Percentiles rank a stretch among this genome's conserved stretches.
Conservation (phyloP, 2,329 filamentous ascomycete species). For the Ophiostoma novo-ulmi region DNA sequence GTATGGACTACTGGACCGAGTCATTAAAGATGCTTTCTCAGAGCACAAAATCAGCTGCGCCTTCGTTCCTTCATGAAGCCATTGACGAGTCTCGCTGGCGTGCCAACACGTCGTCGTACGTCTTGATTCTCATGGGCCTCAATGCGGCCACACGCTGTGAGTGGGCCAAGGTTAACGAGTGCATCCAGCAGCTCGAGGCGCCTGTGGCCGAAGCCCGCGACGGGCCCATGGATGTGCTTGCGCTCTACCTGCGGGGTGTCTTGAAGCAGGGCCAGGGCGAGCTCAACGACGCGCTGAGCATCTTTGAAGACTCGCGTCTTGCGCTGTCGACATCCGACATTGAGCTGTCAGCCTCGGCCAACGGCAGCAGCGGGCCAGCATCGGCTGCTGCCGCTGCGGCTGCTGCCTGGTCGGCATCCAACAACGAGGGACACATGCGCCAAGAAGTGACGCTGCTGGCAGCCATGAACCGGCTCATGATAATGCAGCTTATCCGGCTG, state of each 20-base stretch:
- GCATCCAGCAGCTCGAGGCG: slow-evolving; percentile 49
- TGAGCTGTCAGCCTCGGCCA: neutral
- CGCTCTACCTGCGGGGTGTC: slow-evolving; percentile 68
- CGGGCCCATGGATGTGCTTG: slow-evolving; percentile 49
- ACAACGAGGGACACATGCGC: slow-evolving; percentile 38
- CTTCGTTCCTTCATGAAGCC: slow-evolving; percentile 51
- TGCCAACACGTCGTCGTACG: slow-evolving; percentile 59
- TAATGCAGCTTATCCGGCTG: slow-evolving; percentile 59
- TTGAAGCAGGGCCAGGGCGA: slow-evolving; percentile 74
- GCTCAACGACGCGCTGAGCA: slow-evolving; percentile 59
- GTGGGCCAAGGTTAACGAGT: slow-evolving; percentile 59
- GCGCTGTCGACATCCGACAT: slow-evolving; percentile 36
- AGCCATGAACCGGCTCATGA: slow-evolving; percentile 64
- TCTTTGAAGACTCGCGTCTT: slow-evolving; percentile 61
- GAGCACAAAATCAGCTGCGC: slow-evolving; percentile 33
- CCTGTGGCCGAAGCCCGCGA: slow-evolving; percentile 40
- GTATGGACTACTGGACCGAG: slow-evolving; percentile 40
- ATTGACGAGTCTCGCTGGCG: slow-evolving; percentile 60
- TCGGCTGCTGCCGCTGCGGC: slow-evolving; percentile 29
- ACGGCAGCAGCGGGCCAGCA: neutral
- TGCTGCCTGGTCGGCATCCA: slow-evolving; percentile 31
- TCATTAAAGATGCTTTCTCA: slow-evolving; percentile 34
- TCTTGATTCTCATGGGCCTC: slow-evolving; percentile 66
- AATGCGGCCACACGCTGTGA: slow-evolving; percentile 65
- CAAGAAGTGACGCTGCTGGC: slow-evolving; percentile 63